Conservation (phyloP, 257 asterid genomes). For the Jacaranda mimosifolia region DNA sequence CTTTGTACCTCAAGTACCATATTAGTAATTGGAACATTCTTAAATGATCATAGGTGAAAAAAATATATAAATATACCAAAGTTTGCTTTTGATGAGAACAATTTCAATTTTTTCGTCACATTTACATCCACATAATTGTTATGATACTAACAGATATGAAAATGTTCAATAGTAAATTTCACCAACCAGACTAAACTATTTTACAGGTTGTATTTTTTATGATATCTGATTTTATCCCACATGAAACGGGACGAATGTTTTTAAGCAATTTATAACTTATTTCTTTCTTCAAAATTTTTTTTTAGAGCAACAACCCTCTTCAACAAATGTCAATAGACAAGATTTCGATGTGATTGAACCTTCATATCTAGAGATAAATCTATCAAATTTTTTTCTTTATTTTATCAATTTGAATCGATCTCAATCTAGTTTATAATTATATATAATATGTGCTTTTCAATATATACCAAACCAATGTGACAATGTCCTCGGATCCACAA, state of each 20-base stretch:
- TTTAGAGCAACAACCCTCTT: neutral
- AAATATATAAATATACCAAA: neutral
- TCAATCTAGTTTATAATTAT: neutral
- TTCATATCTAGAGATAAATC: too few relatives aligned
- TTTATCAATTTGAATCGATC: neutral
- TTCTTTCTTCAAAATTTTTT: too few relatives aligned
- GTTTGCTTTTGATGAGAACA: neutral
- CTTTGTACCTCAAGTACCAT: conserved; percentile 32
- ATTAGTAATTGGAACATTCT: conserved; percentile 16
- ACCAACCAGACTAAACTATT: too few relatives aligned
- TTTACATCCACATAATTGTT: neutral
- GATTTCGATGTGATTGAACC: too few relatives aligned
- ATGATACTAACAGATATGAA: too few relatives aligned
- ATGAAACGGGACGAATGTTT: too few relatives aligned
- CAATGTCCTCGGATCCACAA: conserved; percentile 2
- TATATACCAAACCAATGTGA: neutral
- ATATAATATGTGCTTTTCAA: neutral
- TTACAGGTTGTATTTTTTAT: too few relatives aligned
- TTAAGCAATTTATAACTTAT: too few relatives aligned
- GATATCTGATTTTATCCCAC: too few relatives aligned
- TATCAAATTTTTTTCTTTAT: neutral
- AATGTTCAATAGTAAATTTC: too few relatives aligned
- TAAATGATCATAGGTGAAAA: neutral
- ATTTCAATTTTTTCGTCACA: neutral
- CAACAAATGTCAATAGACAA: neutral